A percentile compares a stretch with the other conserved stretches of the same genome.
Evolutionary conservation across 148 eudicot species (phyloP).

Genomic region (Linanthus parryae): DNA sequence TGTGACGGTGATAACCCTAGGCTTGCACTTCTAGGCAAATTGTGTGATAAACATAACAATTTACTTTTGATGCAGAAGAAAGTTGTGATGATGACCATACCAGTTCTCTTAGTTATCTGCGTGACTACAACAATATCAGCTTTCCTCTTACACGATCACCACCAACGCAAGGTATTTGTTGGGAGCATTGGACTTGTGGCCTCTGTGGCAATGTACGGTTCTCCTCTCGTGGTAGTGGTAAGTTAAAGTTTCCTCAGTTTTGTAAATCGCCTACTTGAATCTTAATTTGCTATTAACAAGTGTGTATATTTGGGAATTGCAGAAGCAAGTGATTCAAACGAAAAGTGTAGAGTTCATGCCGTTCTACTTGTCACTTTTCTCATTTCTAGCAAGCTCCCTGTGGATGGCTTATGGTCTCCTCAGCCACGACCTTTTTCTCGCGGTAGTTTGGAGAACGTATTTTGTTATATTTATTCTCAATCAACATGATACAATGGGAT

Average conservation of each 20-base stretch:
- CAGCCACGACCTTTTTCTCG: constrained; percentile 55
- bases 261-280: not conserved
- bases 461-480: too few species aligned
- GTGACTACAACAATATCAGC: constrained; percentile 32
- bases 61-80: constrained; percentile 48
- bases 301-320: constrained; percentile 13
- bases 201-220: constrained; percentile 49
- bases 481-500: too few species aligned
- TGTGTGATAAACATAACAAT: too few species aligned
- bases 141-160: constrained; percentile 45
- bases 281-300: constrained; percentile 7
- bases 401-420: constrained; percentile 78
- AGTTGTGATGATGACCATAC: constrained; percentile 32
- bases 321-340: constrained; percentile 64
- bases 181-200: constrained; percentile 66
- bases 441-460: too few species aligned
- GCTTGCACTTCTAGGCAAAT: not conserved
- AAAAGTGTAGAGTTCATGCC: constrained; percentile 80
- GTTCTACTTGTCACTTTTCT: constrained; percentile 64
- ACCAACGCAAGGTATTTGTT: constrained; percentile 43
- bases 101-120: constrained; percentile 26
- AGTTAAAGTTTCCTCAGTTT: constrained; percentile 8
- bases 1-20: not conserved
- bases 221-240: constrained; percentile 72
- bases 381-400: constrained; percentile 54